A percentile compares a stretch with the other conserved stretches of the same genome.
These are phyloP conservation scores for Coemansia sp. DNA, from an alignment of 192 early-diverging fungal species.

Conservation along the genomic window DNA sequence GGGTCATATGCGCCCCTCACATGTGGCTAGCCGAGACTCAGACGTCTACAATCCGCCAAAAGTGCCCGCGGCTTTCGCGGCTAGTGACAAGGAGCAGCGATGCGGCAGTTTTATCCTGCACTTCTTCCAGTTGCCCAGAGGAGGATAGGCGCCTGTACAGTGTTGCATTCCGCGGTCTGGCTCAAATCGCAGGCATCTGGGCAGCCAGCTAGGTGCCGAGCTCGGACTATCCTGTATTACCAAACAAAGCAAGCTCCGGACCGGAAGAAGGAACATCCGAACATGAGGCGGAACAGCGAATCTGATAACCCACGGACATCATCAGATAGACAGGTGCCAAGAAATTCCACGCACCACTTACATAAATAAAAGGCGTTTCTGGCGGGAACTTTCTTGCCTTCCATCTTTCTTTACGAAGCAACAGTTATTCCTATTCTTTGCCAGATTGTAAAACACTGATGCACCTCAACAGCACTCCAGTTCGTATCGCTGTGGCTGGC, in stretches of 20 bases:
- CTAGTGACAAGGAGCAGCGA: background rate
- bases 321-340: background rate
- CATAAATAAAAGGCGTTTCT: background rate
- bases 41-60: conserved; percentile 11
- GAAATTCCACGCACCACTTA: background rate
- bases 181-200: background rate
- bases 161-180: background rate
- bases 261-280: background rate
- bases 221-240: too few relatives aligned
- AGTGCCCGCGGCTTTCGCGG: conserved; percentile 8
- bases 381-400: background rate
- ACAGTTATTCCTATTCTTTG: background rate
- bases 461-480: conserved; percentile 17
- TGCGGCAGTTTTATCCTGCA: background rate
- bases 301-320: background rate
- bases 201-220: background rate
- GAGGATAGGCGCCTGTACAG: conserved; percentile 1
- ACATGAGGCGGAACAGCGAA: background rate
- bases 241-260: too few relatives aligned
- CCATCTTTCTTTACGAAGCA: background rate
- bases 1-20: conserved; percentile 8
- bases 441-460: conserved; percentile 14
- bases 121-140: background rate
- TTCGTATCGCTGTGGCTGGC: conserved; percentile 44
- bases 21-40: conserved; percentile 16